Conservation (phyloP, 192 early-diverging fungal genomes). For the Helicostylum pulchrum region DNA sequence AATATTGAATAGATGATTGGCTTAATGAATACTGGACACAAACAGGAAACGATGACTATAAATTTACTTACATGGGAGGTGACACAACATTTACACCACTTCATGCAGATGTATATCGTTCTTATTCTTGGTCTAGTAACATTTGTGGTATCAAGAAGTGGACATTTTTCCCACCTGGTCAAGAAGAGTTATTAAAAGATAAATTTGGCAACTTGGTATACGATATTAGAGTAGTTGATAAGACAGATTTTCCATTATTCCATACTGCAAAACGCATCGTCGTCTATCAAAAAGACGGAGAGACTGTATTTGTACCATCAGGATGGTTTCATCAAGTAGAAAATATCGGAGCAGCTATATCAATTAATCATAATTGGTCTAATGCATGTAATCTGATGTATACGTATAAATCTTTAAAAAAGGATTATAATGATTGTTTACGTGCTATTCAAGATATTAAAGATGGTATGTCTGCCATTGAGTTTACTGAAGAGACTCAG, state of each 20-base stretch:
- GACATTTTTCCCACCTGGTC: constrained; percentile 65
- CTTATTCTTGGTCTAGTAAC: constrained; percentile 75
- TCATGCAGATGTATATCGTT: constrained; percentile 73
- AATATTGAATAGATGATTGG: constrained; percentile 55
- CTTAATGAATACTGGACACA: constrained; percentile 60
- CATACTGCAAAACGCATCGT: constrained; percentile 43
- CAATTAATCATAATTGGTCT: constrained; percentile 78
- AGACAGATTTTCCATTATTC: constrained; percentile 47
- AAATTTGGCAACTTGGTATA: constrained; percentile 54
- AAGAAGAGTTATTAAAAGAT: constrained; percentile 60
- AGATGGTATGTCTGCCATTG: constrained; percentile 39
- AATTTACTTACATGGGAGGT: constrained; percentile 72
- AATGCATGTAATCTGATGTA: constrained; percentile 58
- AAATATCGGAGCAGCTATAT: constrained; percentile 68
- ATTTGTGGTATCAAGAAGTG: constrained; percentile 70
- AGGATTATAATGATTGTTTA: constrained; percentile 46
- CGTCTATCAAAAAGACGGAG: constrained; percentile 57
- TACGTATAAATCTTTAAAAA: constrained; percentile 43
- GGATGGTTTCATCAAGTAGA: constrained; percentile 75
- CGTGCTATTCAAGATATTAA: constrained; percentile 54
- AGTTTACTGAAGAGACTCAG: constrained; percentile 48
- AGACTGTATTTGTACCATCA: constrained; percentile 71
- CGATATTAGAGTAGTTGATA: constrained; percentile 49
- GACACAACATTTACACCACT: constrained; percentile 70
- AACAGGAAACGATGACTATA: constrained; percentile 61